These are phyloP conservation scores for Diddensiella transvaalensis DNA, from an alignment of 805 yeast species.

Conservation along the genomic window DNA sequence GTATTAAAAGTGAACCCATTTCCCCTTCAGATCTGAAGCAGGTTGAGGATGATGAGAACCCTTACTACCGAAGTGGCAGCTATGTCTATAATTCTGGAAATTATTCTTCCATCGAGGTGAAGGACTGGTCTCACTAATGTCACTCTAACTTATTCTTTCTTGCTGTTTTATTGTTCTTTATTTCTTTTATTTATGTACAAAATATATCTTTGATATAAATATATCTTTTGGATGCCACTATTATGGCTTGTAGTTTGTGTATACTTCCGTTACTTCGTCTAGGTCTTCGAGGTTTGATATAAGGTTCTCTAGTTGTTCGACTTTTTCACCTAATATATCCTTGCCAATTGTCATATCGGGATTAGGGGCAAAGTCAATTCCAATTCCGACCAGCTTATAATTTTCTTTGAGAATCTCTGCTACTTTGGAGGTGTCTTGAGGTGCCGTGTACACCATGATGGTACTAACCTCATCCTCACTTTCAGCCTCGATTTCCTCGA, in stretches of 20 bases:
- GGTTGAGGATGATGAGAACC: not conserved
- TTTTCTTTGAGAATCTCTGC: conserved; percentile 52
- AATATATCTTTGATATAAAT: no score
- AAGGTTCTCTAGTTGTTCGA: conserved; percentile 51
- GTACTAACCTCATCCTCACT: conserved; percentile 29
- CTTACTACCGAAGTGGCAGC: not conserved
- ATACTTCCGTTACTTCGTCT: conserved; percentile 81
- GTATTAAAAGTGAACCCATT: not conserved
- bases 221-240: not conserved
- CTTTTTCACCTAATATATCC: conserved; percentile 39
- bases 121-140: not conserved
- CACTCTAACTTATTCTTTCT: not conserved
- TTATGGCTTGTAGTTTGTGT: conserved; percentile 27
- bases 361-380: conserved; percentile 63
- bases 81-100: not conserved
- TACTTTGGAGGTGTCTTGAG: conserved; percentile 56
- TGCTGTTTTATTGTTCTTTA: no score
- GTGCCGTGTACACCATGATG: conserved; percentile 59
- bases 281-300: conserved; percentile 62
- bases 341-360: conserved; percentile 43
- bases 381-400: conserved; percentile 65
- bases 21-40: not conserved
- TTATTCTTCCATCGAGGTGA: not conserved
- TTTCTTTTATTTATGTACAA: not conserved
- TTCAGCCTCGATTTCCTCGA: conserved; percentile 41